A percentile compares a stretch with the other conserved stretches of the same genome.
These are phyloP conservation scores for Aspergillus alliaceus DNA, from an alignment of 2,329 filamentous ascomycete genomes.

Conservation along the genomic window DNA sequence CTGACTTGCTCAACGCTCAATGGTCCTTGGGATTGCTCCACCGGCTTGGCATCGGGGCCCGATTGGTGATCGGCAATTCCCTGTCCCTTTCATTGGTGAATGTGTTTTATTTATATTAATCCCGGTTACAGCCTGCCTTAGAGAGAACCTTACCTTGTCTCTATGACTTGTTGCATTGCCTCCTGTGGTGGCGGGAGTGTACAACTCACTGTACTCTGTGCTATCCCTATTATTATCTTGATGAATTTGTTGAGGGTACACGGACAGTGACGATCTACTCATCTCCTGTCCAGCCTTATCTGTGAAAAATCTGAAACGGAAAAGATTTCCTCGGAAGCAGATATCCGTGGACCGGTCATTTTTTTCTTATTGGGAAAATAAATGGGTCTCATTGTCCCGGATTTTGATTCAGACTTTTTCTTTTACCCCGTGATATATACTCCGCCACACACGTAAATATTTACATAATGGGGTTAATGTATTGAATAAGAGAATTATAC, in stretches of 20 bases:
- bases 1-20: not conserved
- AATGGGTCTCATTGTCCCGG: not conserved
- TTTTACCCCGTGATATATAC: not conserved
- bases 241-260: no score
- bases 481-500: not conserved
- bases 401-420: not conserved
- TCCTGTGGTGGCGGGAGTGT: not conserved
- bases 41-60: not conserved
- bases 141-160: no score
- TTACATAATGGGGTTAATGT: not conserved
- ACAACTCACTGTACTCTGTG: not conserved
- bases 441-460: not conserved
- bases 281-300: no score
- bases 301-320: not conserved
- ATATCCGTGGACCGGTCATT: not conserved
- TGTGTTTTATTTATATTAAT: not conserved
- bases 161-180: not conserved
- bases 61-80: not conserved
- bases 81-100: conserved; percentile 1
- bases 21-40: not conserved
- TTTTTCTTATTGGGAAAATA: not conserved
- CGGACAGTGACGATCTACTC: no score
- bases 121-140: not conserved
- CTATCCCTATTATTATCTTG: no score
- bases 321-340: not conserved